Evolutionary conservation across 179 eudicot genomes (phyloP), one percentile per base, ranked within the genome.

Genomic region (Camellia oleifera): DNA sequence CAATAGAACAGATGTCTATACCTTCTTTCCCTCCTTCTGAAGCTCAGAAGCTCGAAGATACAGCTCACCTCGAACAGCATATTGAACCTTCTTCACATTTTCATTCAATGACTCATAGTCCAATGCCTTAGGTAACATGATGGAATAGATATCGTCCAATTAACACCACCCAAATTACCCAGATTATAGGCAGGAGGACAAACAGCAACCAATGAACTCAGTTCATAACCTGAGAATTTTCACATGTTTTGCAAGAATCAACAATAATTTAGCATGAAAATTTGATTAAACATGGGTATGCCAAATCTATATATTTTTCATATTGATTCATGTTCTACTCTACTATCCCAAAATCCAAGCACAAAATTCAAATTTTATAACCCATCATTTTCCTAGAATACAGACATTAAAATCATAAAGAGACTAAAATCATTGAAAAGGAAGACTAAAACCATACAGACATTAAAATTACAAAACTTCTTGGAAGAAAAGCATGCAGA

Each of bases 1-100:
- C 18, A 53, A 1, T 12, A 54, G 2, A 54, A 69, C 5, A 71
- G 13, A 20, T n/a, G 13, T 2, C 60, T 3, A 50, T 83, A 96
- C 98, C 99, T 94, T 94, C 80, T 94, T 94, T 74, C 99, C 99
- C 86, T 96, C 99, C 82, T 91, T 92, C 83, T 94, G 98, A 83
- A 96, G 99, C 89, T 96, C 98, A 64, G 98, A 89, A 75, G 99
- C 99, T 69, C 99, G 94, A 85, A 94, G 99, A 87, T 96, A 96
- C 86, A 96, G 84, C 87, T 96, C 99, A 48, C 99, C 99, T 88
- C 97, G 88, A 65, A 96, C 99, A 85, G 99, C 97, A 88, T 94
- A 96, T 82, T 94, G 96, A 69, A 86, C 90, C 85, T 91, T 96
- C 91, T 94, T 96, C 82, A 96, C 99, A 82, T 96, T 96, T 85